Conservation (phyloP, 768 basidiomycete species). For the Pleurotus platypus region DNA sequence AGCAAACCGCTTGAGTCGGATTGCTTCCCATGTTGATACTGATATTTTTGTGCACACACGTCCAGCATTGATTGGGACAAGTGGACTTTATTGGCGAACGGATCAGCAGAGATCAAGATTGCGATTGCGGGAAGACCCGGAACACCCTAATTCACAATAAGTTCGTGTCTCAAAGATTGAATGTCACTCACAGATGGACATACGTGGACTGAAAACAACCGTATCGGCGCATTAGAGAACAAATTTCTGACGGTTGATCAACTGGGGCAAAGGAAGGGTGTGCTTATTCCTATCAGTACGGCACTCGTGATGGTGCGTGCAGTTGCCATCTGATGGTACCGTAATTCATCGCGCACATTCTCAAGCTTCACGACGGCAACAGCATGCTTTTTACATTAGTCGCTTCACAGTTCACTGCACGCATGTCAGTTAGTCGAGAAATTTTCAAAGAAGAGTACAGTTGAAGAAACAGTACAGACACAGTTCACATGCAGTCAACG, state of each 20-base stretch:
- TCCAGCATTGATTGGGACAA: background rate
- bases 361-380: background rate
- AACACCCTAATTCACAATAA: background rate
- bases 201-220: background rate
- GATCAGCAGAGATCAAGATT: slow-evolving; percentile 7
- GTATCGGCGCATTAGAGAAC: background rate
- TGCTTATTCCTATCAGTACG: slow-evolving; percentile 8
- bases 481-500: background rate
- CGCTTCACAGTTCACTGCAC: background rate
- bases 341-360: background rate
- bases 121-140: background rate
- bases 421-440: background rate
- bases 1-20: slow-evolving; percentile 6
- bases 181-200: too few species aligned
- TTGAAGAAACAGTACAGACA: background rate
- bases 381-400: background rate
- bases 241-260: background rate
- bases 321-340: slow-evolving; percentile 4
- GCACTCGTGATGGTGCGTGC: background rate
- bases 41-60: background rate
- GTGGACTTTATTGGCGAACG: background rate
- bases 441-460: background rate
- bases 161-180: too few species aligned
- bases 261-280: slow-evolving; percentile 4
- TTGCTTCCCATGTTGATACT: too few species aligned